Percentiles rank a stretch among this genome's conserved stretches.
Conservation (phyloP, 768 basidiomycete genomes). For the Amanita polypyramis region DNA sequence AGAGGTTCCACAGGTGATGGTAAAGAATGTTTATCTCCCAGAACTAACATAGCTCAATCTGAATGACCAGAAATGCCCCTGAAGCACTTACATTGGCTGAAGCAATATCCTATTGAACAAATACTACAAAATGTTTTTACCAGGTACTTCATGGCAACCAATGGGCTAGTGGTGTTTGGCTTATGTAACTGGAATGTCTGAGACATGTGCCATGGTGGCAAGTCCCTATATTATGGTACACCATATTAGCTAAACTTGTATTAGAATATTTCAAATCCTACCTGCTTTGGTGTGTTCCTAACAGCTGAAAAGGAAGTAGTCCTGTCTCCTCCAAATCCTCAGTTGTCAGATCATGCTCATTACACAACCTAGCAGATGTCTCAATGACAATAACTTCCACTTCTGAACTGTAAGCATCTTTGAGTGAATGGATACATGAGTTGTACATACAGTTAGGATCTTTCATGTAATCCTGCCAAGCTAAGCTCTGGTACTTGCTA, state of each 20-base stretch:
- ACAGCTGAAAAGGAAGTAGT: constrained; percentile 26
- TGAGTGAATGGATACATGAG: not conserved
- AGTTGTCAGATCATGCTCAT: constrained; percentile 25
- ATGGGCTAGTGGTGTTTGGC: constrained; percentile 6
- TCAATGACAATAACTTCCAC: constrained; percentile 44
- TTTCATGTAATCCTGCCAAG: constrained; percentile 33
- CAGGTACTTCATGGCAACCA: not conserved
- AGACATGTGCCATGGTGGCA: constrained; percentile 6
- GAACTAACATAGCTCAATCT: not conserved
- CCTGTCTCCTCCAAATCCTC: constrained; percentile 37
- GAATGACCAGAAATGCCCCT: not conserved
- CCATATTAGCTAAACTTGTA: no score
- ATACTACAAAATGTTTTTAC: not conserved
- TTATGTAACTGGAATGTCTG: constrained; percentile 5
- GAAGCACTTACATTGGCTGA: constrained; percentile 31
- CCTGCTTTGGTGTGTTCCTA: not conserved
- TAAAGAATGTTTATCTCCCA: constrained; percentile 14
- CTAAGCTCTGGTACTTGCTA: constrained; percentile 30
- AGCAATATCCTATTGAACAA: constrained; percentile 36
- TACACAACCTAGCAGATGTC: constrained; percentile 31
- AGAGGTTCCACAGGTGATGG: constrained; percentile 12
- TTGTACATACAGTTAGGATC: constrained; percentile 28
- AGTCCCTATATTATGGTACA: constrained; percentile 10
- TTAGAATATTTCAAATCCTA: not conserved
- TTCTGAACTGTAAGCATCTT: constrained; percentile 11